Evolutionary conservation across 495 filamentous ascomycete genomes (phyloP).

Genomic region (Hypoxylon rickii): DNA sequence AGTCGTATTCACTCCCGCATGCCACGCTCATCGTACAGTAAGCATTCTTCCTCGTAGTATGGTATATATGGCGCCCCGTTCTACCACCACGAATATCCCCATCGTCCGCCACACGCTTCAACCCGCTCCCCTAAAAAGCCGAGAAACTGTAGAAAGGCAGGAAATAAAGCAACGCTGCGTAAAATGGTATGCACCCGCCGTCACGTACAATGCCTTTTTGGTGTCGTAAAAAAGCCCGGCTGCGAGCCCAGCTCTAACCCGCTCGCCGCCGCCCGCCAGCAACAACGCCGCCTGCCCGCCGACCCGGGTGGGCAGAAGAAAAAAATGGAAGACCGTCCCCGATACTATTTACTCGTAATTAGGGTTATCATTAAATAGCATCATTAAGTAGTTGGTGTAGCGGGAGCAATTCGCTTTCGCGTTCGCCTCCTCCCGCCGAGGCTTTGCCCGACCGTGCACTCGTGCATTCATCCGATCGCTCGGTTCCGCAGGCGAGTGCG

Average conservation of each 20-base stretch:
- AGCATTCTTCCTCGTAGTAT: conserved; percentile 26
- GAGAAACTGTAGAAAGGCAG: no score
- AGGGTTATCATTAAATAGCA: conserved; percentile 7
- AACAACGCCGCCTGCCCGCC: conserved; percentile 19
- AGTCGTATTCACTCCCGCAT: background rate
- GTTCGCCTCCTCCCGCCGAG: no score
- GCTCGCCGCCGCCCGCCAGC: no score
- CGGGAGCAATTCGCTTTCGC: background rate
- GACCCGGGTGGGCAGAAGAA: background rate
- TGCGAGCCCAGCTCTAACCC: conserved; percentile 25
- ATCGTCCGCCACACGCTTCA: no score
- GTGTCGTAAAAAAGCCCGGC: no score
- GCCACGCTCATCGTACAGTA: conserved; percentile 25
- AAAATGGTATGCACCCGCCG: conserved; percentile 19
- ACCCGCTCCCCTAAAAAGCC: no score
- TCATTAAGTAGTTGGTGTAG: conserved; percentile 2
- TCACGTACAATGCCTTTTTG: conserved; percentile 22
- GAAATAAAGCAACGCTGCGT: conserved; percentile 10
- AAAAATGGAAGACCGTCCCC: conserved; percentile 18
- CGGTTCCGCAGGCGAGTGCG: no score
- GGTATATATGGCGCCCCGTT: background rate
- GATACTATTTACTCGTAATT: conserved; percentile 29
- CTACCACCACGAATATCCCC: background rate
- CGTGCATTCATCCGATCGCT: no score
- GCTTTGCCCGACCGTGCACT: no score